Conservation (phyloP, 2,329 filamentous ascomycete genomes). For the Rutstroemia sydowiana region DNA sequence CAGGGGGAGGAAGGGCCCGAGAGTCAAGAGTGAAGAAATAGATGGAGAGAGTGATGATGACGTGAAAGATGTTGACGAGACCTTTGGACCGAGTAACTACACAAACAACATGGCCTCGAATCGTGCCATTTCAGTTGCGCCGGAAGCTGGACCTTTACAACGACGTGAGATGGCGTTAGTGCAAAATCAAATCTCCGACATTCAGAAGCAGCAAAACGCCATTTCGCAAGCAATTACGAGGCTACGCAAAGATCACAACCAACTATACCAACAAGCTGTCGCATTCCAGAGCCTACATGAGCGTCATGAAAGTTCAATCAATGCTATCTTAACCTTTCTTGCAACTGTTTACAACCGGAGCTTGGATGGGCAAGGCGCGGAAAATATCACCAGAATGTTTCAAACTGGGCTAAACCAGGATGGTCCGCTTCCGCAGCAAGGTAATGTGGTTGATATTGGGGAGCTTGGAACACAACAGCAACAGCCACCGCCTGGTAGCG, state of each 20-base stretch:
- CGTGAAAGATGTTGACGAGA: slow-evolving; percentile 35
- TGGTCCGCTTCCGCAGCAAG: slow-evolving; percentile 40
- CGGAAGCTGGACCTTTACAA: slow-evolving; percentile 40
- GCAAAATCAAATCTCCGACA: slow-evolving; percentile 69
- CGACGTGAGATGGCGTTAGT: slow-evolving; percentile 72
- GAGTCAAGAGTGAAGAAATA: slow-evolving; percentile 53
- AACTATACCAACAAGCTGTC: slow-evolving; percentile 79
- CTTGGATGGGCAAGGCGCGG: slow-evolving; percentile 71
- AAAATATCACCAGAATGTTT: slow-evolving; percentile 80
- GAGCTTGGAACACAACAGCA: slow-evolving; percentile 38
- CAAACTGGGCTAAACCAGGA: slow-evolving; percentile 62
- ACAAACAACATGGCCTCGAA: slow-evolving; percentile 37
- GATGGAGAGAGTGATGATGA: slow-evolving; percentile 68
- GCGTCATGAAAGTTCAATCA: slow-evolving; percentile 97
- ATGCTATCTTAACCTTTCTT: slow-evolving; percentile 94
- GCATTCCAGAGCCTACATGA: slow-evolving; percentile 88
- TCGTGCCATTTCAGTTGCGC: slow-evolving; percentile 30
- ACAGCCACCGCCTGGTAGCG: slow-evolving; percentile 16
- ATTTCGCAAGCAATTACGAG: slow-evolving; percentile 78
- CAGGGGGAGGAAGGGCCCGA: slow-evolving; percentile 45
- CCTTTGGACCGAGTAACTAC: slow-evolving; percentile 21
- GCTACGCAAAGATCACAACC: slow-evolving; percentile 77
- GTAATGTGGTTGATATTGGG: slow-evolving; percentile 54
- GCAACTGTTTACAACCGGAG: slow-evolving; percentile 95
- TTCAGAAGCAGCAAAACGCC: slow-evolving; percentile 78